phyloP scores from a whole-genome alignment of 2,329 filamentous ascomycete species.

The Ceratocystiopsis brevicomis region DNA sequence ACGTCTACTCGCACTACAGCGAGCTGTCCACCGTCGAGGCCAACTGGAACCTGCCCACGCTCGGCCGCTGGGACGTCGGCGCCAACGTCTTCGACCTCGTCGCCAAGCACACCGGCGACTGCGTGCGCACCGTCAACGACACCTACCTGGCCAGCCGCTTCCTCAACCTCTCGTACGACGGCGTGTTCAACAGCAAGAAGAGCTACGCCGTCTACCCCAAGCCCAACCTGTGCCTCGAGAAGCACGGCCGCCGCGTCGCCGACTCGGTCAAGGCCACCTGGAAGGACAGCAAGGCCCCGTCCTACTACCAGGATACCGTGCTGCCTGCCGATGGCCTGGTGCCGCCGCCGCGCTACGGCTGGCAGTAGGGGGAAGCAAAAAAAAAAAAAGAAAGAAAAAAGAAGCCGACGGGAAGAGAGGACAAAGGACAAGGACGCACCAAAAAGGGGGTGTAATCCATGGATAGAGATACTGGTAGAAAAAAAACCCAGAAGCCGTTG shows the following conservation, averaged over 20 bases:
- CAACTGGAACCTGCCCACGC: conserved; percentile 51
- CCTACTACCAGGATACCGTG: conserved; percentile 13
- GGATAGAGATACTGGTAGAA: neutral
- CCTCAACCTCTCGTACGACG: conserved; percentile 14
- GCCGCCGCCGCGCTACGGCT: conserved; percentile 11
- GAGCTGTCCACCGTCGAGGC: conserved; percentile 45
- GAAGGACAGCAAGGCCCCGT: conserved; percentile 10
- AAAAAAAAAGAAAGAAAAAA: too few species aligned
- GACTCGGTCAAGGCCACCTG: conserved; percentile 10
- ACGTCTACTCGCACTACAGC: conserved; percentile 58
- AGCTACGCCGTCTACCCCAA: conserved; percentile 12
- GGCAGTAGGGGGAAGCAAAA: neutral
- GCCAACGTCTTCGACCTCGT: conserved; percentile 50
- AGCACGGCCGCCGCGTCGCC: conserved; percentile 10
- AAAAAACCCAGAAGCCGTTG: too few species aligned
- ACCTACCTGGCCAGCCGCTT: conserved; percentile 7
- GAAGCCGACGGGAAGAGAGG: neutral
- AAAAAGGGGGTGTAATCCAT: neutral
- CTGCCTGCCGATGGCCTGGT: conserved; percentile 14
- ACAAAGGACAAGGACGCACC: too few species aligned
- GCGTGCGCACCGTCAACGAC: conserved; percentile 8
- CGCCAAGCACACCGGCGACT: conserved; percentile 41
- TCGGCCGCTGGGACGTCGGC: conserved; percentile 53
- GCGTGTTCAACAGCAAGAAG: conserved; percentile 12
- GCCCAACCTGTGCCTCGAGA: conserved; percentile 13